Evolutionary conservation across 192 early-diverging fungal genomes (phyloP), one percentile per base, ranked within the genome.

Genomic region (Coemansia asiatica): DNA sequence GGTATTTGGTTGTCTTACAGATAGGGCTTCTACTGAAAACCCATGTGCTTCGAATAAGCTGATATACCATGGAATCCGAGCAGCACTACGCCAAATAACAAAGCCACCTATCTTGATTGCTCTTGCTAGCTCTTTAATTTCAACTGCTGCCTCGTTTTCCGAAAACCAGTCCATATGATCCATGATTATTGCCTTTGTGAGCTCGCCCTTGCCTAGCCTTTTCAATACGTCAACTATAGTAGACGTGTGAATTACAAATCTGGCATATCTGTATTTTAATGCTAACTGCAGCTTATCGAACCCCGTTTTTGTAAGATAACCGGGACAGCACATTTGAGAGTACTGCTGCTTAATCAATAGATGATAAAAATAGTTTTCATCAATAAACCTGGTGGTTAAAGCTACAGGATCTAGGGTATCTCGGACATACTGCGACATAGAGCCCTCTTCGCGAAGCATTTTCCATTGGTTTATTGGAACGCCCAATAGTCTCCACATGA

Each of bases 91-190:
- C 93, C 93, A 94, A 54, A 88, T 87, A 22, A 89, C 93, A 61
- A 84, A 84, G 7, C 91, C 93, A 44, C 87, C 88, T 6, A 55
- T 76, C 5, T 76, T 79, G 8, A 87, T 63, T 18, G 85, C 86
- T 49, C 85, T 63, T n/a, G 85, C 75, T 46, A 93, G 85, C 13
- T 87, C 86, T 9, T 46, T 65, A 36, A 92, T 87, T 74, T 94
- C 93, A 5, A 85, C 79, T 16, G 87, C 86, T 12, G 90, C 87
- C 60, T 92, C 88, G 38, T 85, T 82, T 7, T 71, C 64, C 15
- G 82, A 74, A 68, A 91, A 93, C 93, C 93, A 93, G 68, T 94
- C 91, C 81, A 94, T 86, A 67, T 94, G 93, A 63, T 94, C 93
- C 91, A 94, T 94, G 21, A 93, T 74, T 12, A 93, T 88, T 12